Base-by-base conservation (phyloP, 2,329 filamentous ascomycete genomes). In the Fusarium sp. region DNA sequence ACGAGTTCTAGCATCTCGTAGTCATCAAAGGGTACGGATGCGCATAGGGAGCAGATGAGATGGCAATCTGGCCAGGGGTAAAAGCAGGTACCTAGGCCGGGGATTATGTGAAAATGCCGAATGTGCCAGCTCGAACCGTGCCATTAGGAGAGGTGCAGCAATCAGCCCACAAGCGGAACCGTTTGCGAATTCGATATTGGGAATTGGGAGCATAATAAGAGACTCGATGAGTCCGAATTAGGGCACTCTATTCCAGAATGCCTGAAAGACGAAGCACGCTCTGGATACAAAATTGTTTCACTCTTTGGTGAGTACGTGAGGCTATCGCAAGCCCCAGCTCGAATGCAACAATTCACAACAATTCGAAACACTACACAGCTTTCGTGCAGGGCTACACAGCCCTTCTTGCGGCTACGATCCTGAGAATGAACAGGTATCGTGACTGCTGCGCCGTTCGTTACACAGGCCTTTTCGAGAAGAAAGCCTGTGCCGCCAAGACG, bases 371-470 rank as follows among this genome's bases (percentile, higher is more conserved):
- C 57, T 66, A 63, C 42, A 60, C 23, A 49, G 37, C 41, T 35
- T 50, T 69, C 18, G 52, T 48, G 35, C 56, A 67, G 66, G 57
- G 61, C 53, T 69, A 67, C 66, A 54, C 60, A 67, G 58, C 58
- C 53, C 52, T 56, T 63, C 31, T 21, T 35, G 31, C 53, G 27
- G 29, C 56, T 42, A 31, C 33, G 41, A 40, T 40, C 41, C 23
- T 31, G 62, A 46, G 46, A 56, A 49, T 20, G 43, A 55, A 37
- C 47, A 67, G 70, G 39, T 50, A 50, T 46, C 40, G 33, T 60
- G 37, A 29, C 42, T 61, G 31, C 31, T 55, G 58, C 36, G 41
- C 55, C 73, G 75, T 69, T 67, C 73, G 75, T 69, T 67, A 58
- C 65, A 69, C 71, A 63, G 69, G 59, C 63, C 70, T 72, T 63